Percentiles rank a stretch among this genome's conserved stretches.
phyloP scores from a whole-genome alignment of 495 filamentous ascomycete genomes.

The Aspergillus cavernicola region DNA sequence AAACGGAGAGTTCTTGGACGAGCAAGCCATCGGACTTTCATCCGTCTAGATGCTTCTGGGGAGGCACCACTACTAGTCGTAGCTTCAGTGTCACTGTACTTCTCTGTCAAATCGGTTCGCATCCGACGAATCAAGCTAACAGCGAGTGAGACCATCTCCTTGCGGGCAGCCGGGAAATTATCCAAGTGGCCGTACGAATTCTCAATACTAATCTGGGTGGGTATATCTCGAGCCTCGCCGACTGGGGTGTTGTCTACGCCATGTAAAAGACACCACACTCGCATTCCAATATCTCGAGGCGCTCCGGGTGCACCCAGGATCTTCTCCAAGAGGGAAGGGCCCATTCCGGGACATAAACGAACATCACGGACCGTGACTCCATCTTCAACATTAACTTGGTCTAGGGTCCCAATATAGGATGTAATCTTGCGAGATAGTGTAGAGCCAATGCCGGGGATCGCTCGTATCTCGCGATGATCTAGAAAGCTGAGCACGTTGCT shows the following conservation, averaged over 20 bases:
- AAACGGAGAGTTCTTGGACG: slow-evolving; percentile 70
- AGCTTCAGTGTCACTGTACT: slow-evolving; percentile 32
- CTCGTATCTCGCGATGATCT: slow-evolving; percentile 71
- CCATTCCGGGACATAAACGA: slow-evolving; percentile 57
- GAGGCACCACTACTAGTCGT: background rate
- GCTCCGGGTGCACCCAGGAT: slow-evolving; percentile 66
- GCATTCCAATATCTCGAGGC: slow-evolving; percentile 62
- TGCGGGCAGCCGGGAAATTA: slow-evolving; percentile 54
- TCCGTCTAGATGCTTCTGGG: background rate
- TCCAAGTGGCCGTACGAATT: slow-evolving; percentile 76
- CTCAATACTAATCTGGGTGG: slow-evolving; percentile 90
- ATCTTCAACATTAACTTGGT: background rate
- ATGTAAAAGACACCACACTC: slow-evolving; percentile 81
- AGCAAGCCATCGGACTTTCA: slow-evolving; percentile 55
- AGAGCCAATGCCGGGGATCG: slow-evolving; percentile 81
- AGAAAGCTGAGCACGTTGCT: slow-evolving; percentile 65
- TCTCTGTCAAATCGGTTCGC: slow-evolving; percentile 67
- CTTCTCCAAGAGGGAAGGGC: slow-evolving; percentile 54
- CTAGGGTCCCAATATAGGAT: slow-evolving; percentile 39
- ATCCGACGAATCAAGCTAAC: slow-evolving; percentile 73
- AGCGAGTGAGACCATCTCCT: slow-evolving; percentile 60
- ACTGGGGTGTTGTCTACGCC: slow-evolving; percentile 59
- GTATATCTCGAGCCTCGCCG: slow-evolving; percentile 63
- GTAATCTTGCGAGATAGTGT: slow-evolving; percentile 71
- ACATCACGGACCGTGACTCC: slow-evolving; percentile 60